Evolutionary conservation across 805 yeast genomes (phyloP).

Genomic region (Candida takata): DNA sequence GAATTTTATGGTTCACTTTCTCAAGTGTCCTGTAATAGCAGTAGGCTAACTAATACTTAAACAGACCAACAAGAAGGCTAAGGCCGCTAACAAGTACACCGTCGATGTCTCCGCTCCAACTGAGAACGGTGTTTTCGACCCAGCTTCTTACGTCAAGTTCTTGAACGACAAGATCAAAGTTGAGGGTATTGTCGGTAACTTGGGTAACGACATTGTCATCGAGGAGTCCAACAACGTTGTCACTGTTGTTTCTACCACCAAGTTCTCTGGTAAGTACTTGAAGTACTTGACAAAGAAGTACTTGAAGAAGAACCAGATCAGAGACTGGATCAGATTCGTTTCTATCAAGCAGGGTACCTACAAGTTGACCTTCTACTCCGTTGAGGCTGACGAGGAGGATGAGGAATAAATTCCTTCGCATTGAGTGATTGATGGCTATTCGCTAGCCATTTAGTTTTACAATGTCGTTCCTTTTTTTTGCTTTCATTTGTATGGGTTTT

Average conservation of each 20-base stretch:
- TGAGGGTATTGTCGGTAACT: slow-evolving; percentile 93
- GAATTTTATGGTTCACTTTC: slow-evolving; percentile 27
- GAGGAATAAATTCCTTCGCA: slow-evolving; percentile 60
- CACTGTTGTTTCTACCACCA: slow-evolving; percentile 82
- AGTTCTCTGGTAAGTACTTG: slow-evolving; percentile 99
- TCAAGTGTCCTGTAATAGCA: slow-evolving; percentile 36
- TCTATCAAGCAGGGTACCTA: slow-evolving; percentile 92
- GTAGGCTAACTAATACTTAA: slow-evolving; percentile 56
- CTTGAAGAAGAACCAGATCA: slow-evolving; percentile 99
- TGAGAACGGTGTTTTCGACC: slow-evolving; percentile 96
- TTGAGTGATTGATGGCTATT: slow-evolving; percentile 14
- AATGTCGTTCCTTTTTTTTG: slow-evolving; percentile 7
- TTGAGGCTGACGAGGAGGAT: slow-evolving; percentile 93
- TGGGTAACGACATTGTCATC: slow-evolving; percentile 90
- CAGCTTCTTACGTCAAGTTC: slow-evolving; percentile 95
- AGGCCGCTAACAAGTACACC: slow-evolving; percentile 81
- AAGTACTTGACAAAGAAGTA: slow-evolving; percentile 99
- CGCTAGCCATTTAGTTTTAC: slow-evolving; percentile 11
- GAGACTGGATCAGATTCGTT: slow-evolving; percentile 99
- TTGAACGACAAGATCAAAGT: slow-evolving; percentile 98
- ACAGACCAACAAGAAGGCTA: slow-evolving; percentile 77
- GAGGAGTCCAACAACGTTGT: slow-evolving; percentile 85
- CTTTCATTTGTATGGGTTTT: slow-evolving; percentile 12
- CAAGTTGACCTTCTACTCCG: slow-evolving; percentile 98
- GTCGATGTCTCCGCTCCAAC: slow-evolving; percentile 97